These are phyloP conservation scores for Nicotiana noctiflora DNA, from an alignment of 257 asterid species.

Conservation along the genomic window DNA sequence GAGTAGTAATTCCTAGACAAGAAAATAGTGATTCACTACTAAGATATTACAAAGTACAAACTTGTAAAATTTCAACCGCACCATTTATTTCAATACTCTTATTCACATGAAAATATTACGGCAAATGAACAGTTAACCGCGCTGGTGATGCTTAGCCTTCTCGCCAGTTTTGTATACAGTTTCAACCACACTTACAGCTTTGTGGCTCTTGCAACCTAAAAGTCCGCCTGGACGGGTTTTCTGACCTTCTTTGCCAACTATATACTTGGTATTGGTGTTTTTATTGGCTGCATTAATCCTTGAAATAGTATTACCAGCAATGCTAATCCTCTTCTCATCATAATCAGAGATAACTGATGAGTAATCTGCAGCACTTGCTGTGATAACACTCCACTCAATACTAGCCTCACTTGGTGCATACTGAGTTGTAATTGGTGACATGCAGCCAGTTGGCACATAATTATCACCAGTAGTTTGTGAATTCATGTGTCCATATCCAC, in stretches of 20 bases:
- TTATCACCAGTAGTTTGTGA: slow-evolving; percentile 10
- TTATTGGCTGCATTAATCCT: neutral
- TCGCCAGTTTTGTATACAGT: slow-evolving; percentile 22
- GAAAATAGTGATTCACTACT: neutral
- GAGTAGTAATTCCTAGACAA: neutral
- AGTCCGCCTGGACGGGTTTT: slow-evolving; percentile 34
- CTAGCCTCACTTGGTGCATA: slow-evolving; percentile 81
- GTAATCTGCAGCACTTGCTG: slow-evolving; percentile 67
- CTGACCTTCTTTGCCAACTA: slow-evolving; percentile 17
- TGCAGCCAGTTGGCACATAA: slow-evolving; percentile 27
- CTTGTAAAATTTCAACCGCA: neutral
- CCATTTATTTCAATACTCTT: neutral
- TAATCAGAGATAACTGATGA: slow-evolving; percentile 42
- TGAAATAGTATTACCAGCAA: slow-evolving; percentile 11
- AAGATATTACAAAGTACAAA: slow-evolving; percentile 7
- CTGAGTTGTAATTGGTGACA: slow-evolving; percentile 39
- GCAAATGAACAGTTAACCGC: neutral
- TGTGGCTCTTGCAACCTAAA: slow-evolving; percentile 57
- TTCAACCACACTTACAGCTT: slow-evolving; percentile 51
- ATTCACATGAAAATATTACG: neutral
- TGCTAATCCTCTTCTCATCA: slow-evolving; percentile 30
- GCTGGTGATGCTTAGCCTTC: slow-evolving; percentile 15
- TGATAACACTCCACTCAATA: slow-evolving; percentile 76
- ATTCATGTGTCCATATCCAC: slow-evolving; percentile 14
- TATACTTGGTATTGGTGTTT: neutral